Conservation (phyloP, 1,284 basidiomycete species). For the Sanghuangporus weigelae region DNA sequence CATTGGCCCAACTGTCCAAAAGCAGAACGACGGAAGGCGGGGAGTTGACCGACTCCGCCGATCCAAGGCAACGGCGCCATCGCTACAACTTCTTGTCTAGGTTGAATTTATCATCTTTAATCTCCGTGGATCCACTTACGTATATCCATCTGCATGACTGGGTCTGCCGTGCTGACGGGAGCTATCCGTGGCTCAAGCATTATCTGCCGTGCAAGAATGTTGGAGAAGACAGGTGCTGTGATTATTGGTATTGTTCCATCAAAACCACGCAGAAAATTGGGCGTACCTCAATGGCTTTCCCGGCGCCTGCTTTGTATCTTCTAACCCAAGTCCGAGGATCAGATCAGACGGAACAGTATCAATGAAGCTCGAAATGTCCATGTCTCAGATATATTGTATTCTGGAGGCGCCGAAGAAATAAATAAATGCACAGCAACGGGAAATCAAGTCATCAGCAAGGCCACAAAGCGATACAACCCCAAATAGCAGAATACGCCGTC, state of each 20-base stretch:
- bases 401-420: neutral
- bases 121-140: neutral
- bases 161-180: neutral
- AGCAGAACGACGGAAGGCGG: no score
- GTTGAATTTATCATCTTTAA: neutral
- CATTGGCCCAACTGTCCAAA: no score
- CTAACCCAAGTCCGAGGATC: neutral
- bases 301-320: neutral
- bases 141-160: neutral
- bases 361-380: neutral
- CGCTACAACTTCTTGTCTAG: neutral
- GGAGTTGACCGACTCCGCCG: neutral
- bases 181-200: neutral
- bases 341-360: neutral
- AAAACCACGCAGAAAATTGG: no score
- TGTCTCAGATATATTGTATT: neutral
- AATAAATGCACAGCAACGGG: neutral
- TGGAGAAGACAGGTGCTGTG: neutral
- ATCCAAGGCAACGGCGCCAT: neutral
- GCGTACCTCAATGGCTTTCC: no score
- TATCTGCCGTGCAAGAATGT: neutral
- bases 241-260: neutral
- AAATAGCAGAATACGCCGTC: neutral
- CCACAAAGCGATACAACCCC: neutral
- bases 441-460: neutral